Conservation (phyloP, 2,329 filamentous ascomycete genomes). For the Diaporthe sp. region DNA sequence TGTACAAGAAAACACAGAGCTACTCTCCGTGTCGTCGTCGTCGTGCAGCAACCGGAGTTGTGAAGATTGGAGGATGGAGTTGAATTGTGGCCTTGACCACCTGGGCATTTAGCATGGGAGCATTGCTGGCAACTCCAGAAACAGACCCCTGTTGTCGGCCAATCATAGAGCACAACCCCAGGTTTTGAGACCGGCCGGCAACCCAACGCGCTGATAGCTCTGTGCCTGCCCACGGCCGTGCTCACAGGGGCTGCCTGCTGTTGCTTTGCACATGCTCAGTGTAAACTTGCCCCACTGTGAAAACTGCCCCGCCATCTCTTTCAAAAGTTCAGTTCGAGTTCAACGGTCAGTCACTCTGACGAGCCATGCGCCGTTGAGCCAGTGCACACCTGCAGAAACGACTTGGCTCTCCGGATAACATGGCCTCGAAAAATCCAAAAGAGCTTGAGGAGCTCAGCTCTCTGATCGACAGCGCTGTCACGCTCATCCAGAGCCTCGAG, state of each 20-base stretch:
- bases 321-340: conserved; percentile 15
- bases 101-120: background rate
- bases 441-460: conserved; percentile 42
- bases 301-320: conserved; percentile 32
- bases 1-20: conserved; percentile 29
- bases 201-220: background rate
- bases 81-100: background rate
- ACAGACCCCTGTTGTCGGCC: background rate
- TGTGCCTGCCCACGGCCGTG: background rate
- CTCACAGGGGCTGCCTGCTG: background rate
- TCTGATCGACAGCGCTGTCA: conserved; percentile 43
- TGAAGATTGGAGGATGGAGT: background rate
- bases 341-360: background rate
- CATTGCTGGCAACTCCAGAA: conserved; percentile 35
- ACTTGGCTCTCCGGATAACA: background rate
- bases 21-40: background rate
- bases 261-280: background rate
- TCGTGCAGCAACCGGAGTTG: background rate
- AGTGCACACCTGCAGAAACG: background rate
- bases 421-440: conserved; percentile 29
- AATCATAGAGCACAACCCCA: conserved; percentile 19
- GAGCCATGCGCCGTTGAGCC: background rate
- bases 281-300: conserved; percentile 13
- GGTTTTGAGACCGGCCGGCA: conserved; percentile 22
- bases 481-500: conserved; percentile 41